Percentiles rank a stretch among this genome's conserved stretches.
Conservation (phyloP, 208 protist genomes). For the Acanthamoeba culbertsoni region DNA sequence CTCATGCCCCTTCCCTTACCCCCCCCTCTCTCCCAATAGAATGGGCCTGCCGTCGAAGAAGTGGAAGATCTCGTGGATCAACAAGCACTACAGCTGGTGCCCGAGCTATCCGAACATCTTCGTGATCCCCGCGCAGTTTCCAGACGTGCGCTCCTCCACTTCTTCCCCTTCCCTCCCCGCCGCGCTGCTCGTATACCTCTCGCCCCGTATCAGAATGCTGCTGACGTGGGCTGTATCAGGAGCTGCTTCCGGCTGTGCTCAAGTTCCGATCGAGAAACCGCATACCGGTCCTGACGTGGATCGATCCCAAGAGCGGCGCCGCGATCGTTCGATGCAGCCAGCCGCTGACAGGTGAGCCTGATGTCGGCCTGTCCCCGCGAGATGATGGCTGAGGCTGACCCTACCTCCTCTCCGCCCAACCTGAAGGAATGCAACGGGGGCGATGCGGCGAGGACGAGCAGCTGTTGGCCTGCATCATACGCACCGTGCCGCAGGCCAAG, state of each 20-base stretch:
- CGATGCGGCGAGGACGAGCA: slow-evolving; percentile 23
- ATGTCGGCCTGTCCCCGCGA: neutral
- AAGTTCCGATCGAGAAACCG: slow-evolving; percentile 53
- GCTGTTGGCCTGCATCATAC: neutral
- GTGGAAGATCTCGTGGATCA: slow-evolving; percentile 58
- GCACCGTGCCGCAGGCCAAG: neutral
- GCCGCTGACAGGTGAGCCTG: slow-evolving; percentile 22
- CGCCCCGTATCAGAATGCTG: no score
- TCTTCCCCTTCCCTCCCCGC: neutral
- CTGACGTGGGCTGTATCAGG: neutral
- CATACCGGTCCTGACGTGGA: slow-evolving; percentile 55
- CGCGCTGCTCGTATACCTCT: no score
- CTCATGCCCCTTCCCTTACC: no score
- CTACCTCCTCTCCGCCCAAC: slow-evolving; percentile 13
- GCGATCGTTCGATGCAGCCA: slow-evolving; percentile 51
- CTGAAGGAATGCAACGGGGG: slow-evolving; percentile 18
- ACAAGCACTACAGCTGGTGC: slow-evolving; percentile 48
- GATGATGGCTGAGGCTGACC: neutral
- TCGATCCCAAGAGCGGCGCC: neutral
- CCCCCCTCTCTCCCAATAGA: neutral
- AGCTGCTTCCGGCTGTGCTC: neutral
- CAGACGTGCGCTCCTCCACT: neutral
- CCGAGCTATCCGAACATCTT: neutral
- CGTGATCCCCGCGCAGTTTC: neutral
- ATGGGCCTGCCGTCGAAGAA: slow-evolving; percentile 9